Evolutionary conservation across 345 rosid genomes (phyloP), one percentile per base, ranked within the genome.

Genomic region (Dipteronia sinensis): DNA sequence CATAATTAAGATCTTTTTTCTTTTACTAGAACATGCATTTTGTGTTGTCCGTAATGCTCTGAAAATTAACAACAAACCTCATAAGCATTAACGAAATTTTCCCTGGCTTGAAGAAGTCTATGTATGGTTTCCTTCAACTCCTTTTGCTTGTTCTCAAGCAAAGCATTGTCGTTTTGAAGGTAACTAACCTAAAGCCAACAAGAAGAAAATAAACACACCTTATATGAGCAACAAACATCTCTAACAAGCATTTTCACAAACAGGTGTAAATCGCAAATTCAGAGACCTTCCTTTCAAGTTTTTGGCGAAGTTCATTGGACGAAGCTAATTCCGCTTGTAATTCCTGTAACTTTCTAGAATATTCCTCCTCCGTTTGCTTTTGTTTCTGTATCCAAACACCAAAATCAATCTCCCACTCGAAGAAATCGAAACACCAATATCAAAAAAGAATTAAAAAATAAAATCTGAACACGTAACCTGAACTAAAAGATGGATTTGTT

Each of bases 321-420:
- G 90, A 85, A 59, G 75, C 86, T 77, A 91, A 72, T 73, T 94
- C 91, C 51, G 85, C 71, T 78, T 88, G 87, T 72, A 92, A 69
- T 78, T 94, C 95, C 82, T 83, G 92, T 78, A 90, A 67, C 78
- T 75, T 83, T 75, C 86, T 78, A 66, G 81, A 82, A 74, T 77
- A 84, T 71, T 91, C 97, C 87, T 90, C 98, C 74, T 90, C 98
- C 29, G 80, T 78, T 78, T 90, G 89, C 87, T 89, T 92, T 75
- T 88, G 95, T 72, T 84, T 92, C 96, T 94, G 90, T 25, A 74
- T 56, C 81, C 76, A 76, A 78, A 67, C 80, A 78, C 71, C 67
- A 62, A 3, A 65, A 65, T 56, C 53, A 62, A n/a, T 58, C 70
- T 69, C 51, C 42, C 67, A 73, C 22, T 42, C 72, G 58, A 72